Base-by-base conservation (phyloP, 192 early-diverging fungal species). In the Anaeromyces robustus region DNA sequence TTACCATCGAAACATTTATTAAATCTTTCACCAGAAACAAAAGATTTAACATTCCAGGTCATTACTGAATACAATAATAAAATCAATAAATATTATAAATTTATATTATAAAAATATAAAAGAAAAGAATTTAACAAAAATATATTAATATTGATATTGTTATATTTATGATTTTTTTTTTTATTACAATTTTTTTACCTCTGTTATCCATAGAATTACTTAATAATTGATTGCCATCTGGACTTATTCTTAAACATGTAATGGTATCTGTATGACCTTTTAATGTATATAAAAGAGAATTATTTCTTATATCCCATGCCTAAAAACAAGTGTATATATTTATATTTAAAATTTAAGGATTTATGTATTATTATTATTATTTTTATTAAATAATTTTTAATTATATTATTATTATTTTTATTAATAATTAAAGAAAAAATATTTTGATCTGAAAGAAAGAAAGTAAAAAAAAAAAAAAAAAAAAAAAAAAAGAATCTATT, bases 181-280 rank as follows among this genome's bases (percentile, higher is more conserved):
- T 30, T 43, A 81, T 9, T 26, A 83, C 78, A 34, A 2, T 80
- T 22, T 59, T 26, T 29, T 80, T 85, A 91, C 91, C 89, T 18
- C 96, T 96, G 84, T 97, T 97, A 85, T 99, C 98, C 92, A 98
- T 94, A 7, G 93, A 89, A 80, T 96, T 95, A 12, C 93, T 94
- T 41, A 97, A 82, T 30, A 99, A 86, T 80, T 90, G 88, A 77
- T 89, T 89, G 29, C 97, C 96, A 81, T 96, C 94, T 14, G 96
- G 95, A 31, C 93, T 93, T 26, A 97, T 79, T 18, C 91, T 83
- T 30, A 99, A 79, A 0, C 97, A 96, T 30, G 96, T 93, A 79
- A 99, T 88, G 1, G 95, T 96, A 86, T 97, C 97, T 26, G 91
- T 85, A 80, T 99, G 98, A 0, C 96, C 97, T 29, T 86, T 82